These are phyloP conservation scores for Pichia rugopelliculosa DNA, from an alignment of 805 yeast genomes.

Conservation along the genomic window DNA sequence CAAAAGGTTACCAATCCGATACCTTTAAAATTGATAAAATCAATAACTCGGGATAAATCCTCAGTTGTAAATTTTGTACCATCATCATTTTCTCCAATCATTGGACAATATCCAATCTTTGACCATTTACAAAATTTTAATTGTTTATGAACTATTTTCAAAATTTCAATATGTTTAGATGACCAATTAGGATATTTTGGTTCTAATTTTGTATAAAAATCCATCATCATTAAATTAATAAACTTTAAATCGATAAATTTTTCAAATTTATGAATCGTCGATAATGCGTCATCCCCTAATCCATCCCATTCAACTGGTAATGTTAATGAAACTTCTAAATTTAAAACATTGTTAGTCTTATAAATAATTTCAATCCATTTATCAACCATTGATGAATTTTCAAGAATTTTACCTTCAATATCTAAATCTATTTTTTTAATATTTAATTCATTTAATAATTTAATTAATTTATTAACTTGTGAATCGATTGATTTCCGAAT, in stretches of 20 bases:
- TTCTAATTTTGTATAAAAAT: constrained; percentile 23
- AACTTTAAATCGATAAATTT: constrained; percentile 10
- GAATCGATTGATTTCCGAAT: constrained; percentile 5
- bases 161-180: constrained; percentile 21
- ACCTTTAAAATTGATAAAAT: constrained; percentile 13
- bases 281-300: constrained; percentile 12
- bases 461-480: constrained; percentile 14
- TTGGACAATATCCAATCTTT: constrained; percentile 27
- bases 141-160: constrained; percentile 15
- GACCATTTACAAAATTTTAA: constrained; percentile 15
- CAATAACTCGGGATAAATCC: constrained; percentile 21
- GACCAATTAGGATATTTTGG: constrained; percentile 20
- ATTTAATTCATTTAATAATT: constrained; percentile 12
- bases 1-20: constrained; percentile 25
- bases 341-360: neutral
- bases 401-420: constrained; percentile 23
- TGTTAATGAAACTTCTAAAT: constrained; percentile 18
- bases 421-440: constrained; percentile 24
- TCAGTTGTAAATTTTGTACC: constrained; percentile 15
- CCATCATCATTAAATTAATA: constrained; percentile 28
- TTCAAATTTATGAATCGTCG: constrained; percentile 13
- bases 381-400: constrained; percentile 5
- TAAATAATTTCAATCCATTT: constrained; percentile 11
- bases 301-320: constrained; percentile 27
- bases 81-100: constrained; percentile 30